Conservation (phyloP, 805 yeast genomes). For the Zygosaccharomyces gambellarensis region DNA sequence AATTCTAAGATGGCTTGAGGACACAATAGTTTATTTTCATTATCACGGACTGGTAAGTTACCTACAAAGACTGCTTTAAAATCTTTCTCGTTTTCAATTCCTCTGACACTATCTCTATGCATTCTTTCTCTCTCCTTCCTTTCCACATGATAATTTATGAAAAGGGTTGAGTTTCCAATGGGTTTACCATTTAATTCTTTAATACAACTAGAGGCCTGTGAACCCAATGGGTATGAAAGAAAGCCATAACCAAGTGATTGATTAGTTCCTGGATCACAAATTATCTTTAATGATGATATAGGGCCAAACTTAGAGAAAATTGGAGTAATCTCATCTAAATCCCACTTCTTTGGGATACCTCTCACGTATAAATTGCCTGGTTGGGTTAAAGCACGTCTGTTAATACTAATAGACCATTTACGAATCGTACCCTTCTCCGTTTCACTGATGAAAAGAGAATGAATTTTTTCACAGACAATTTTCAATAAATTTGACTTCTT, state of each 20-base stretch:
- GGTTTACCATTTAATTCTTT: conserved; percentile 44
- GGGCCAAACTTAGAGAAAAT: conserved; percentile 41
- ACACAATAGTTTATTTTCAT: conserved; percentile 31
- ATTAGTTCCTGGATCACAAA: conserved; percentile 39
- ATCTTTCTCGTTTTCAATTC: conserved; percentile 43
- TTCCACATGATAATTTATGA: conserved; percentile 61
- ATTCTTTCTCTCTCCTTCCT: conserved; percentile 52
- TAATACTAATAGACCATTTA: conserved; percentile 28
- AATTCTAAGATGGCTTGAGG: conserved; percentile 33
- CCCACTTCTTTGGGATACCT: conserved; percentile 40
- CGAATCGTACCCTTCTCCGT: conserved; percentile 5
- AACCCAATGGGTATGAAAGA: conserved; percentile 53
- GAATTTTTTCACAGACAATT: conserved; percentile 9
- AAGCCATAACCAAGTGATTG: conserved; percentile 55
- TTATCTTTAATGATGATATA: conserved; percentile 43
- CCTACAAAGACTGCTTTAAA: conserved; percentile 53
- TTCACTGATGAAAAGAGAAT: conserved; percentile 4
- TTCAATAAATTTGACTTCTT: conserved; percentile 16
- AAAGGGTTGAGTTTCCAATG: conserved; percentile 33
- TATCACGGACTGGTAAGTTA: conserved; percentile 42
- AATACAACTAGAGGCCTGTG: conserved; percentile 61
- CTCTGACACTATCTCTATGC: conserved; percentile 34
- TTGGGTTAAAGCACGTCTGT: conserved; percentile 37
- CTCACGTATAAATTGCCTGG: conserved; percentile 58
- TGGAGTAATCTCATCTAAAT: conserved; percentile 37